Base-by-base conservation (phyloP, 805 yeast species). In the Yarrowia sp. region DNA sequence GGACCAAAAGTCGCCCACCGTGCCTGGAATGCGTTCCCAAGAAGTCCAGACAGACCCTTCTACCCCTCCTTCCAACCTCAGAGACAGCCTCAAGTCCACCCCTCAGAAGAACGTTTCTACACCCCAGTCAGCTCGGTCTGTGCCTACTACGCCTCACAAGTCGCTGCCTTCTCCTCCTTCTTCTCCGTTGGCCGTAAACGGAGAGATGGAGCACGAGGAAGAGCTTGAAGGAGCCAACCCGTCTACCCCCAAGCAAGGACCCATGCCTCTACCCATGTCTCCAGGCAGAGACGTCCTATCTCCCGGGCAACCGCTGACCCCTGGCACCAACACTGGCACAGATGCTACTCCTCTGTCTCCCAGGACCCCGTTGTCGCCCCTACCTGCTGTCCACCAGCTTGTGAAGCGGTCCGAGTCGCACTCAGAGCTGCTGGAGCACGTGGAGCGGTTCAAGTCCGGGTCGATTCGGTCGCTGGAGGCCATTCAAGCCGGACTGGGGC, bases 401-500 rank as follows among this genome's bases (percentile, higher is more conserved):
- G 6, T 47, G 8, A 2, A 7, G 36, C 47, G 63, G 10, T 10
- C 36, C 6, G 47, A 33, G 39, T 40, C 63, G 12, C 63, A 30
- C 17, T 40, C 46, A 8, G 63, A 55, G 47, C 47, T 55, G 38
- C n/a, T 36, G 38, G 38, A 15, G 24, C 63, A 55, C 42, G 63
- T 55, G 38, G 63, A 42, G 36, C 63, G 63, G 20, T 40, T 55
- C 63, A 55, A 55, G 38, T 19, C 49, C 36, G 63, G 63, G 13
- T 55, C 63, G 3, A 55, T 55, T n/a, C 63, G 63, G 47, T 30
- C 63, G 20, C 38, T 55, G 63, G 63, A 55, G 47, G 63, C 49
- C 3, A 47, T 36, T 3, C 60, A 50, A 20, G 42, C 55, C 24
- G 55, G 42, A 6, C 17, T 52, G n/a, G 9, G 38, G 38, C 38